Base-by-base conservation (phyloP, 225 moss, liverwort and hornwort species). In the Physcomitrium patens region DNA sequence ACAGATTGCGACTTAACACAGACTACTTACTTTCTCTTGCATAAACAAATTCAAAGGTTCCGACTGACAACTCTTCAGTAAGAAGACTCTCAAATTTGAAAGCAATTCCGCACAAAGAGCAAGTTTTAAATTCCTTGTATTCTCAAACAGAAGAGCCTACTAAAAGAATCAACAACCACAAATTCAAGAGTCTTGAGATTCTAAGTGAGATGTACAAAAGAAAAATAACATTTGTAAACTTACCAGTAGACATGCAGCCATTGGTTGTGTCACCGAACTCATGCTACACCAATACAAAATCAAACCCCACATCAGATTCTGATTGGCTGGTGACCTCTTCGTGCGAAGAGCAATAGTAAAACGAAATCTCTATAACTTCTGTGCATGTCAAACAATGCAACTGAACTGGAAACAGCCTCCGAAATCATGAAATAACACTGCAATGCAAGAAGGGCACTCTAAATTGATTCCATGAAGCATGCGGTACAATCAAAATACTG, bases 261-360 rank as follows among this genome's bases (percentile, higher is more conserved):
- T 94, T 94, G 18, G 94, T 94, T 31, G 94, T 94, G 77, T 94
- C 92, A 61, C 94, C 94, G 20, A 94, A 94, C 72, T 94, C 20
- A 56, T 94, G 94, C 86, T 91, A 60, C 75, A 82, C 17, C 27
- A 75, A 14, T 11, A 74, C 41, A 60, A 60, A 9, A 22, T 41
- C 20, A 50, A 18, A 69, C 5, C 79, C 63, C 61, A 47, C 44
- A 28, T 85, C 61, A 82, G 72, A 1, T 1, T 67, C 22, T 51
- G 48, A 49, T 28, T 41, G 16, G 22, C 20, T 63, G 68, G 12
- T 41, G 16, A 64, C 17, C 24, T 28, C 56, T 61, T 8, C 43
- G 12, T n/a, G 16, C 0, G 26, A 5, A 20, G 5, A 22, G 13
- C 14, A 56, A 15, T 18, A 1, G 8, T 7, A 55, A 1, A 37